Evolutionary conservation across 176 grass and related monocot species (phyloP), one percentile per base, ranked within the genome.

Genomic region (Cenchrus fungigraminus): DNA sequence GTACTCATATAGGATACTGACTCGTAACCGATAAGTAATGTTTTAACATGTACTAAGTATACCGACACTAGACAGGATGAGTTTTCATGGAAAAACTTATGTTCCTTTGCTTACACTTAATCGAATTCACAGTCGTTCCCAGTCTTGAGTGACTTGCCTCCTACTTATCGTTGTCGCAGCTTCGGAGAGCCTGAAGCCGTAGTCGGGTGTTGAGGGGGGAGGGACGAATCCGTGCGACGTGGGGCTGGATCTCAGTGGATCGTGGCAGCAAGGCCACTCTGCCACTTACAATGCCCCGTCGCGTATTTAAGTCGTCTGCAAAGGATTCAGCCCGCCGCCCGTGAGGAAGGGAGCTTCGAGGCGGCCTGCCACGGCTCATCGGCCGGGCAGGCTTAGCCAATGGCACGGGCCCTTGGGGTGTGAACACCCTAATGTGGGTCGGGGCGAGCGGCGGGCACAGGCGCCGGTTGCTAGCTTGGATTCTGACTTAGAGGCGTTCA

Each of bases 401-500:
- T 73, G 70, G 70, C 70, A 73, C 12, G 46, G 70, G 70, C 70
- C 70, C 47, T 73, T 73, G 70, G 70, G 70, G 70, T 46, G 22
- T 0, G n/a, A 73, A 73, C 46, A 46, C 74, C 74, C 74, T 61
- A 61, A 77, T n/a, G 54, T 77, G 74, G 74, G 74, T 59, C 74
- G 55, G 55, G 74, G 74, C 34, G 74, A 40, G 74, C 74, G 74
- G 81, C 81, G 56, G 71, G 71, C 82, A 75, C 50, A 74, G 79
- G 82, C 79, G 86, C 78, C 79, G 60, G 44, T 86, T 86, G 84
- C 86, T 88, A 88, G 88, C 84, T n/a, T n/a, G 89, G 89, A 91
- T 91, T 91, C 77, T 85, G 82, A 84, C 89, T 87, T 91, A 91
- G 85, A 91, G 89, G 85, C 89, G 80, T 91, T 91, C 76, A 91